Percentiles rank a stretch among this genome's conserved stretches.
Evolutionary conservation across 2,329 filamentous ascomycete species (phyloP).

Genomic region (Cladorrhinum sp.): DNA sequence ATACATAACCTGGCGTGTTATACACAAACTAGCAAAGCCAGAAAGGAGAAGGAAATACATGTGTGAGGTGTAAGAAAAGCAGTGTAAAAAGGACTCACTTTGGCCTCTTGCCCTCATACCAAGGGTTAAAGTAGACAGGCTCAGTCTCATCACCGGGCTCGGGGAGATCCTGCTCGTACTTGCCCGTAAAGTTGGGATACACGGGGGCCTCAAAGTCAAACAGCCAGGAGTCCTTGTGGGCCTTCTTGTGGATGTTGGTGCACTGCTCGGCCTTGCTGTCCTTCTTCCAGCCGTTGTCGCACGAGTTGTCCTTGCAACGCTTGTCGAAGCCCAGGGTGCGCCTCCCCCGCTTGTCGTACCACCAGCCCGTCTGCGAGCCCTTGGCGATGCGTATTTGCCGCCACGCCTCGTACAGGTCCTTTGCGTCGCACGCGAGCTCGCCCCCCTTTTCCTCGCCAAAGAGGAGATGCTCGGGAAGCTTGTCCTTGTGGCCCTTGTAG

Average conservation of each 20-base stretch:
- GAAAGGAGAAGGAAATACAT: not conserved
- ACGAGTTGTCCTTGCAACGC: constrained; percentile 13
- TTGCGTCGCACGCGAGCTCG: constrained; percentile 4
- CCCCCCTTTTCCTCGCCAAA: not conserved
- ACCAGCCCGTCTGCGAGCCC: constrained; percentile 15
- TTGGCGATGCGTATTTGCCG: constrained; percentile 15
- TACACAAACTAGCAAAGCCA: too few species aligned
- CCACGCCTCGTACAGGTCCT: constrained; percentile 18
- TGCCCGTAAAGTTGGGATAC: constrained; percentile 9
- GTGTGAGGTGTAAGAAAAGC: too few species aligned
- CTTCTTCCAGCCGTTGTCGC: constrained; percentile 20
- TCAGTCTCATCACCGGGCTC: not conserved
- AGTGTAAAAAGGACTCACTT: not conserved
- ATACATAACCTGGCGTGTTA: not conserved
- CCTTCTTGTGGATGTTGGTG: constrained; percentile 13
- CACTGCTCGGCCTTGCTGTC: constrained; percentile 14
- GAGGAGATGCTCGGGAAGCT: not conserved
- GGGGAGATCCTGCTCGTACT: constrained; percentile 5
- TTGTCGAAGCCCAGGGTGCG: constrained; percentile 15
- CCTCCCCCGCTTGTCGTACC: constrained; percentile 4
- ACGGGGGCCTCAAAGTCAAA: constrained; percentile 5
- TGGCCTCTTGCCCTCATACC: constrained; percentile 12
- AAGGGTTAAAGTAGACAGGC: constrained; percentile 10
- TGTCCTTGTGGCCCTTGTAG: constrained; percentile 8
- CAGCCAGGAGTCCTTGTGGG: constrained; percentile 1